Evolutionary conservation across 2,329 filamentous ascomycete genomes (phyloP).

Genomic region (Colletotrichum magnum): DNA sequence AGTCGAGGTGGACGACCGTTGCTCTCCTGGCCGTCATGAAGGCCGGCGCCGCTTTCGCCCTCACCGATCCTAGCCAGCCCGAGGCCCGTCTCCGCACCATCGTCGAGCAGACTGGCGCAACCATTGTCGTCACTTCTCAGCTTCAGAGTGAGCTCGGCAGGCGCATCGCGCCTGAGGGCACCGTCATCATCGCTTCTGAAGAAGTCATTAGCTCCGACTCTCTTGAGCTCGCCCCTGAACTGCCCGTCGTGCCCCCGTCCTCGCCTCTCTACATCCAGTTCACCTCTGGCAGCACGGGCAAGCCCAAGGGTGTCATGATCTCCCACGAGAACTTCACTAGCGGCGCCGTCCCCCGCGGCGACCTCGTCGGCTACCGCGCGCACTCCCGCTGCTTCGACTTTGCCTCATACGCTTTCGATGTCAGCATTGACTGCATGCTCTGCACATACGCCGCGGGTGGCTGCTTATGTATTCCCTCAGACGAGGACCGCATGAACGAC

Average conservation of each 20-base stretch:
- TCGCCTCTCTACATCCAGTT: constrained; percentile 71
- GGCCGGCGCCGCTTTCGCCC: constrained; percentile 61
- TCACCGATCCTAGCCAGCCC: constrained; percentile 63
- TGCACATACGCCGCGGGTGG: constrained; percentile 66
- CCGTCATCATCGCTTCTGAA: constrained; percentile 51
- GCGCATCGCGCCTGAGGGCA: constrained; percentile 52
- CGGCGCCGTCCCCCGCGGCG: constrained; percentile 58
- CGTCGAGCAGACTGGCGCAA: constrained; percentile 58
- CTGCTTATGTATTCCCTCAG: constrained; percentile 68
- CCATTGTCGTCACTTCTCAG: constrained; percentile 57
- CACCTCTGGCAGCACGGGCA: constrained; percentile 75
- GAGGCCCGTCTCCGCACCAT: constrained; percentile 60
- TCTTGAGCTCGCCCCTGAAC: constrained; percentile 35
- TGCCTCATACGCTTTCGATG: constrained; percentile 69
- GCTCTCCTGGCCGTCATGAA: constrained; percentile 64
- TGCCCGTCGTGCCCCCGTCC: constrained; percentile 58
- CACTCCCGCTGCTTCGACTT: constrained; percentile 63
- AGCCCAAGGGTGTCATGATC: constrained; percentile 73
- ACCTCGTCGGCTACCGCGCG: constrained; percentile 57
- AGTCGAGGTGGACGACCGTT: constrained; percentile 62
- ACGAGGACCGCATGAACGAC: constrained; percentile 66
- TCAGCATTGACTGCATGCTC: constrained; percentile 68
- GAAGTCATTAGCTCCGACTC: constrained; percentile 22
- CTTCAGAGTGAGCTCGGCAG: constrained; percentile 54
- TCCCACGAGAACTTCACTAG: constrained; percentile 63